A percentile compares a stretch with the other conserved stretches of the same genome.
phyloP scores from a whole-genome alignment of 768 basidiomycete genomes.

The Phylloporus sp. region DNA sequence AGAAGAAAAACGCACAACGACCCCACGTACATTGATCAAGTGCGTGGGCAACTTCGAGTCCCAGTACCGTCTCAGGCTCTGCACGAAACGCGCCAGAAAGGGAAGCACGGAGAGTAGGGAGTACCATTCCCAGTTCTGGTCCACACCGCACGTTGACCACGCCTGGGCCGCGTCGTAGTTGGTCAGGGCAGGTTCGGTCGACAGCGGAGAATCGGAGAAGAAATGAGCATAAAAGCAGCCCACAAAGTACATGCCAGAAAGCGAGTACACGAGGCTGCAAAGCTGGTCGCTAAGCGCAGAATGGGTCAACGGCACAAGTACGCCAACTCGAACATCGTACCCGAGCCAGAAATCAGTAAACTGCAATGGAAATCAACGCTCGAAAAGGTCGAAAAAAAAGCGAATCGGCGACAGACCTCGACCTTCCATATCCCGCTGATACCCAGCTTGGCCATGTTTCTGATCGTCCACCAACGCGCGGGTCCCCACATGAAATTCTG shows the following conservation, averaged over 20 bases:
- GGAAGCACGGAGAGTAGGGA: conserved; percentile 61
- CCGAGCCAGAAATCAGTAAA: conserved; percentile 89
- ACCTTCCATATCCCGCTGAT: conserved; percentile 66
- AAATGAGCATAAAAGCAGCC: conserved; percentile 59
- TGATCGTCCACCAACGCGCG: conserved; percentile 73
- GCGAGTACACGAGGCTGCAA: conserved; percentile 69
- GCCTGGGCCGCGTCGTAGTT: conserved; percentile 19
- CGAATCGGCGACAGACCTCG: conserved; percentile 46
- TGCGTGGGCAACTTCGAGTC: conserved; percentile 74
- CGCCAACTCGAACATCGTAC: conserved; percentile 34
- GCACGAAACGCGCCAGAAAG: conserved; percentile 69
- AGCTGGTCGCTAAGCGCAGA: conserved; percentile 61
- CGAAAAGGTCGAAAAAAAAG: neutral
- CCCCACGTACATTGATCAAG: conserved; percentile 74
- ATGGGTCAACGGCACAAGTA: neutral
- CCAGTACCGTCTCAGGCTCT: conserved; percentile 79
- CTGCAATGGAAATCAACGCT: conserved; percentile 29
- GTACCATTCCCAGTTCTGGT: conserved; percentile 53
- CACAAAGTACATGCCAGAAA: conserved; percentile 67
- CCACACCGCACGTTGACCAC: conserved; percentile 38
- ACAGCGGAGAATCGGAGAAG: neutral
- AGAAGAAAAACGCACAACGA: neutral
- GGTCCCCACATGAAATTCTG: conserved; percentile 35
- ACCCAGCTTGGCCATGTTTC: conserved; percentile 56
- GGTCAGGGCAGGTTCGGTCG: neutral